phyloP scores from a whole-genome alignment of 352 stramenopile species.

The Globisporangium solare region DNA sequence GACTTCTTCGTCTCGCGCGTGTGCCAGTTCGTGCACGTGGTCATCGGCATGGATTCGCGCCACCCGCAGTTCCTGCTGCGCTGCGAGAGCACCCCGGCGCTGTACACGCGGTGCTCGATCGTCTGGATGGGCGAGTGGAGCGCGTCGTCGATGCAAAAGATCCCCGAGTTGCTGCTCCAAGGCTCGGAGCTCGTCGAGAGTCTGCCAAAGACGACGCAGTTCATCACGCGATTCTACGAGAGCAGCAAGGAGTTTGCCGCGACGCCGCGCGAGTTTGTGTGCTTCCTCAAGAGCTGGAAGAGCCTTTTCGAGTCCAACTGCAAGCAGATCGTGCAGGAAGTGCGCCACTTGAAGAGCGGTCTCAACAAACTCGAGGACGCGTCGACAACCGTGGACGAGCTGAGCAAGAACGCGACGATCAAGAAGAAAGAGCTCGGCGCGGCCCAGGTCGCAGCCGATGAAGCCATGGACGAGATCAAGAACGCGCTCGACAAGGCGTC shows the following conservation, averaged over 20 bases:
- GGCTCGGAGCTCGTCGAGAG: constrained; percentile 58
- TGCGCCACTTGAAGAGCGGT: constrained; percentile 86
- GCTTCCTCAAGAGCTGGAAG: constrained; percentile 81
- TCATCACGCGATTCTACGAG: constrained; percentile 59
- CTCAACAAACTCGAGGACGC: constrained; percentile 91
- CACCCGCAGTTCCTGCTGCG: constrained; percentile 78
- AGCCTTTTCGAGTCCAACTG: constrained; percentile 71
- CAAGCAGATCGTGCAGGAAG: constrained; percentile 82
- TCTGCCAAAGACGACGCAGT: constrained; percentile 42
- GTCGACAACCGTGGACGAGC: constrained; percentile 86
- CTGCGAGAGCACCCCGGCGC: constrained; percentile 91
- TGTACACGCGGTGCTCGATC: constrained; percentile 90
- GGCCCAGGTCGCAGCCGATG: constrained; percentile 88
- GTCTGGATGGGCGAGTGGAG: constrained; percentile 94
- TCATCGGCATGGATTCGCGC: constrained; percentile 66
- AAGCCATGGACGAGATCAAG: constrained; percentile 95
- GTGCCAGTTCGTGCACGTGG: constrained; percentile 87
- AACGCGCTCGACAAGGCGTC: constrained; percentile 88
- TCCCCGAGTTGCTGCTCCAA: constrained; percentile 70
- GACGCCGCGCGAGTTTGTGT: constrained; percentile 82
- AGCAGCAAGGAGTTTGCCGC: constrained; percentile 66
- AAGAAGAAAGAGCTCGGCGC: constrained; percentile 89
- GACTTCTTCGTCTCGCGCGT: constrained; percentile 93
- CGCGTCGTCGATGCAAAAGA: constrained; percentile 51
- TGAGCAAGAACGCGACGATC: constrained; percentile 80